Evolutionary conservation across 1,139 yeast genomes (phyloP), one percentile per base, ranked within the genome.

Genomic region (Yamadazyma siamensis): DNA sequence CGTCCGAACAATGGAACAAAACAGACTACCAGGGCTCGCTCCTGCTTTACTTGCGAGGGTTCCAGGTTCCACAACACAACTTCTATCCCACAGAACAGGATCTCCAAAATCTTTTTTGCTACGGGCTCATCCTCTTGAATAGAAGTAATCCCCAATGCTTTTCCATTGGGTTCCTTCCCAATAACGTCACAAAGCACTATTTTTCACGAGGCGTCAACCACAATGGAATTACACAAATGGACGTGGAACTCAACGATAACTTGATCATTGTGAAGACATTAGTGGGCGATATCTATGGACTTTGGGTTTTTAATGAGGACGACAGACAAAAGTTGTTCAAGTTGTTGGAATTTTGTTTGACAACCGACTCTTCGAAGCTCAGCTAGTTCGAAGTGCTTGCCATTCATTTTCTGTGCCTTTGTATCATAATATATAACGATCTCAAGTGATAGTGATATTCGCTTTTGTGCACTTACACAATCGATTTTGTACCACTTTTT

Each of bases 281-380:
- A 25, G 66, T 78, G 33, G 94, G 87, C 9, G 87, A 81, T 28
- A 84, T 88, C 33, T 88, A 77, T 52, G 96, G 97, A 1, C 65
- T 89, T 34, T 89, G 96, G 96, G 71, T 88, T 14, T 88, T 84
- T 52, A 79, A 84, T 39, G 84, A 78, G 34, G 75, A 69, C 4
- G 96, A 88, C 47, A 66, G 96, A 46, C 70, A 70, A 29, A 72
- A 75, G 43, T 65, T 85, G 27, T 72, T 64, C 46, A 71, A 74
- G 49, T 61, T 84, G 34, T 57, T 86, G 23, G 74, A 78, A 34
- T 77, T 69, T 52, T 75, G 80, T 42, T 61, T 75, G 41, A 68
- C 67, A 22, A 57, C 57, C 31, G 62, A 62, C 17, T 27, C 29
- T 5, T 33, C 36, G 5, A 29, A 18, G 13, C 29, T 33, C 17